Evolutionary conservation across 495 filamentous ascomycete species (phyloP).

Genomic region (Astrocystis sublimbata): DNA sequence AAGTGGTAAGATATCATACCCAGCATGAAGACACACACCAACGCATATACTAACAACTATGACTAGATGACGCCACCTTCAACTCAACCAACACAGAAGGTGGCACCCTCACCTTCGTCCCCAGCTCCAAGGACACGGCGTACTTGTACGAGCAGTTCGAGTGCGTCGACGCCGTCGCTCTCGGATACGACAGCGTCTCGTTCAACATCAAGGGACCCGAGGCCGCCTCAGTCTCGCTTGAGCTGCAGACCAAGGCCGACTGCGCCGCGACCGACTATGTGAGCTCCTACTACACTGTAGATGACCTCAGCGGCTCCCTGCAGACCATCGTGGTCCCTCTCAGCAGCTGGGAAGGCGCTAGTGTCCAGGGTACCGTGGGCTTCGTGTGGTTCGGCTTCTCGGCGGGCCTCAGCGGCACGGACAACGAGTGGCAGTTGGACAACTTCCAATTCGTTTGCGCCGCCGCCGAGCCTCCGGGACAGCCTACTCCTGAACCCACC

Average conservation of each 20-base stretch:
- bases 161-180: conserved; percentile 48
- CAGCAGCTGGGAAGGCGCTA: conserved; percentile 53
- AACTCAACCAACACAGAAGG: conserved; percentile 47
- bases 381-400: conserved; percentile 56
- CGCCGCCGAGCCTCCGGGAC: conserved; percentile 20
- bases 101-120: conserved; percentile 54
- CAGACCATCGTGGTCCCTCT: conserved; percentile 57
- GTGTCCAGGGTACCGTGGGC: conserved; percentile 51
- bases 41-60: conserved; percentile 14
- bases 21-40: background rate
- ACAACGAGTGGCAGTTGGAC: conserved; percentile 51
- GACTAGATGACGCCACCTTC: conserved; percentile 58
- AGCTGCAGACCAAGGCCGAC: conserved; percentile 53
- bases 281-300: conserved; percentile 48
- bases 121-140: conserved; percentile 41
- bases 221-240: conserved; percentile 50
- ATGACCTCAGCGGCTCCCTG: conserved; percentile 50
- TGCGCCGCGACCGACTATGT: conserved; percentile 48
- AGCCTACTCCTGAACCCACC: background rate
- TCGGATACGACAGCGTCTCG: conserved; percentile 53
- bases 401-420: conserved; percentile 34
- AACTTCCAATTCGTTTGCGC: conserved; percentile 54
- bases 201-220: conserved; percentile 58
- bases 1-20: conserved; percentile 47
- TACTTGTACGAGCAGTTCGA: conserved; percentile 61